phyloP scores from a whole-genome alignment of 441 rosid genomes.

The Corymbia citriodora region DNA sequence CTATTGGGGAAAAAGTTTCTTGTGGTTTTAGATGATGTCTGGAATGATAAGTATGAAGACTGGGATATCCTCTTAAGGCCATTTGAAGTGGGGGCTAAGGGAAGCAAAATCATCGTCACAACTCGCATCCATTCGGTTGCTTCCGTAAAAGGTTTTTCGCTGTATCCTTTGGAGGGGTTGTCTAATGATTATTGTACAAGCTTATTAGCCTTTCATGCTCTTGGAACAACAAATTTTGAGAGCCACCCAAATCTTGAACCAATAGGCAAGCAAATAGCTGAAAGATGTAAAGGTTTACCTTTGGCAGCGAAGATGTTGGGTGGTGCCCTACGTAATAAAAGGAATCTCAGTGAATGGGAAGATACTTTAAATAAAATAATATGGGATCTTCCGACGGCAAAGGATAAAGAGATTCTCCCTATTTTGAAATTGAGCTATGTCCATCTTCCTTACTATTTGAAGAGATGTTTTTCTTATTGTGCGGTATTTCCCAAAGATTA shows the following conservation, averaged over 20 bases:
- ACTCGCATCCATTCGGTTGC: not conserved
- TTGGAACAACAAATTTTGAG: too few relatives aligned
- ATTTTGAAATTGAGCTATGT: not conserved
- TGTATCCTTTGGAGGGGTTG: fast-evolving
- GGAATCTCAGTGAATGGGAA: not conserved
- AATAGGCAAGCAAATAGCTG: not conserved
- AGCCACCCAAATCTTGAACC: not conserved
- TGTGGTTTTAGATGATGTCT: not conserved
- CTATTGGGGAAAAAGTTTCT: fast-evolving
- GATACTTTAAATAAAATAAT: not conserved
- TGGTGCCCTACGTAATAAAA: not conserved
- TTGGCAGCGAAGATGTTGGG: not conserved
- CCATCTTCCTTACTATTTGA: not conserved
- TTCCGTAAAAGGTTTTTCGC: too few relatives aligned
- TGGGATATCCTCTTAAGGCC: fast-evolving
- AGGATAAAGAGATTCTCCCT: not conserved
- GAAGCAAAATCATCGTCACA: not conserved
- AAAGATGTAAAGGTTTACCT: not conserved
- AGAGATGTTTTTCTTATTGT: not conserved
- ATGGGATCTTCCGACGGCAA: fast-evolving
- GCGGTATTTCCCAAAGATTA: not conserved
- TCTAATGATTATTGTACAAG: fast-evolving
- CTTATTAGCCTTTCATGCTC: not conserved
- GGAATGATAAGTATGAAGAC: fast-evolving
- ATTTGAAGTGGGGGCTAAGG: not conserved